Percentiles rank a stretch among this genome's conserved stretches.
Evolutionary conservation across 805 yeast species (phyloP).

Genomic region (Metschnikowia sp.): DNA sequence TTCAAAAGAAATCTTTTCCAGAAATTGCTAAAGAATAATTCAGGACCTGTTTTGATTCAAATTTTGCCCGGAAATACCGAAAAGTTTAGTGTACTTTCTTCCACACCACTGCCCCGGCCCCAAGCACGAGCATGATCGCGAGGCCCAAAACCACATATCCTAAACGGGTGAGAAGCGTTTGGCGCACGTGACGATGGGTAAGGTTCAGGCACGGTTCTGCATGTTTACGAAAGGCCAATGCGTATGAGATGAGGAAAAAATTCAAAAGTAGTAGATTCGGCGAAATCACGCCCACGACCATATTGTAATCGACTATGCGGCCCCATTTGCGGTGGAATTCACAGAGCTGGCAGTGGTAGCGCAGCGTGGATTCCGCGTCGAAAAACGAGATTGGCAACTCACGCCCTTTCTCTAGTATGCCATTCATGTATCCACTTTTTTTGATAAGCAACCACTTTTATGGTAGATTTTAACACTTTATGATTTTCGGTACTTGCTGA

Average conservation of each 20-base stretch:
- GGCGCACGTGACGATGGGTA: constrained; percentile 10
- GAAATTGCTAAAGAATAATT: background rate
- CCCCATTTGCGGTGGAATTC: constrained; percentile 9
- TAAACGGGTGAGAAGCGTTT: constrained; percentile 7
- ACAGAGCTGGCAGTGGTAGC: constrained; percentile 11
- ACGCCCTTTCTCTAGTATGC: constrained; percentile 2
- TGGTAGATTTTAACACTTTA: no score
- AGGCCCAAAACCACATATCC: constrained; percentile 4
- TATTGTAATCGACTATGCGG: constrained; percentile 12
- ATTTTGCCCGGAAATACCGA: background rate
- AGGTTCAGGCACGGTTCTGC: constrained; percentile 9
- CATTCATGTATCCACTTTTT: no score
- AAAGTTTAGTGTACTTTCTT: background rate
- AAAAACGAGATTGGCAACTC: constrained; percentile 10
- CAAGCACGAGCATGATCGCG: constrained; percentile 3
- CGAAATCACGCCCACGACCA: constrained; percentile 10
- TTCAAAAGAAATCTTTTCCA: background rate
- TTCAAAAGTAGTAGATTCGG: constrained; percentile 14
- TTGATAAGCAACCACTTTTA: no score
- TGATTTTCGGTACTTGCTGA: no score
- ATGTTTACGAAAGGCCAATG: constrained; percentile 1
- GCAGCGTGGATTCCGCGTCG: constrained; percentile 5
- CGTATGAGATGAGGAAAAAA: constrained; percentile 2
- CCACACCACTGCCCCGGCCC: constrained; percentile 7
- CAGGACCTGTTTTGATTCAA: background rate